Base-by-base conservation (phyloP, 192 early-diverging fungal species). In the Coemansia sp. region DNA sequence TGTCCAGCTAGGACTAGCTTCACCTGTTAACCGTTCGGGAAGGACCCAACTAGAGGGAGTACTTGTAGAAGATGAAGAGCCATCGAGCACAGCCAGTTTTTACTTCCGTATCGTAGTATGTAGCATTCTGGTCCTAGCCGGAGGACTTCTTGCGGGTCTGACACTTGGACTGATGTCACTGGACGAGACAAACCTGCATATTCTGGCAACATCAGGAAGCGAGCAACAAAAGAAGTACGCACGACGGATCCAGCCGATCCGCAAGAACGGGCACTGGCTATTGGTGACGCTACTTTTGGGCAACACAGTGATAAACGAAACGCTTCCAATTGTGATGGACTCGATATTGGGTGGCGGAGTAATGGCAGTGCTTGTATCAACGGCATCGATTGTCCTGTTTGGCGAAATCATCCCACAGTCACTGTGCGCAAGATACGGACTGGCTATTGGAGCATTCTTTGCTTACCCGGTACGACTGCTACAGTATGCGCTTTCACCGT, bases 331-430 rank as follows among this genome's bases (percentile, higher is more conserved):
- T 59, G 81, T 95, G 59, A 83, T 93, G 58, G 87, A 95, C 61
- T 85, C 84, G 14, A 82, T 93, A 3, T 82, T 87, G 29, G 88
- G 88, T 13, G 89, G 89, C 41, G 87, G 87, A 47, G 94, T 93
- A 1, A 79, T 88, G 20, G 97, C 95, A 25, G 87, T 99, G 20
- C 64, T 97, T 5, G 85, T 91, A 15, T 96, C 94, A 6, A 97
- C 93, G 2, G 86, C 84, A 0, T 73, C 95, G 37, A 92, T 99
- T 62, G 91, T 99, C 11, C 62, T 97, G 37, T 98, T 95, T 80
- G 93, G 97, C 61, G 97, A 98, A 85, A 92, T 97, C 53, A 90
- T 98, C 57, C 94, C 96, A 20, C 94, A 96, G 63, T 89, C 94
- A 10, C 79, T 96, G 7, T 96, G 94, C 60, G 86, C 93, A 7